A percentile compares a stretch with the other conserved stretches of the same genome.
Conservation (phyloP, 441 rosid genomes). For the Kokia cookei region DNA sequence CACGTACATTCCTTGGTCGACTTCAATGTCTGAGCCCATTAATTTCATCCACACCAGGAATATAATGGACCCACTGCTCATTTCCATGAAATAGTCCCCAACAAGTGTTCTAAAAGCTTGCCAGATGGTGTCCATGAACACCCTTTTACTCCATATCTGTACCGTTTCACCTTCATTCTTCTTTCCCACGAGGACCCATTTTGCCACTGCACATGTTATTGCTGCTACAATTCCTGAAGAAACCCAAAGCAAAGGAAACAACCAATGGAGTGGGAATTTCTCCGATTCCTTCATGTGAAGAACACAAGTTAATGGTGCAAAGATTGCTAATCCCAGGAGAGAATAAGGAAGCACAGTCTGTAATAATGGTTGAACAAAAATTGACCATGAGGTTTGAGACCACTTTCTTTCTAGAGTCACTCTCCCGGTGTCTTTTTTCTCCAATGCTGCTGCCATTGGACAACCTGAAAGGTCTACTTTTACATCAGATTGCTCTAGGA, state of each 20-base stretch:
- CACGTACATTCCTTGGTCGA: constrained; percentile 40
- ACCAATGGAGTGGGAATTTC: constrained; percentile 29
- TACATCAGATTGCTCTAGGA: constrained; percentile 63
- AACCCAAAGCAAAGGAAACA: constrained; percentile 48
- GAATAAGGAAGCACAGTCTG: constrained; percentile 55
- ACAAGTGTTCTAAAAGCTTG: constrained; percentile 54
- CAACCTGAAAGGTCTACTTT: constrained; percentile 62
- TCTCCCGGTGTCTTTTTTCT: constrained; percentile 18
- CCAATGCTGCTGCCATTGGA: constrained; percentile 47
- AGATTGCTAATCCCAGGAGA: constrained; percentile 34
- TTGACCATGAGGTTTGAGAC: constrained; percentile 45
- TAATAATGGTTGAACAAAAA: constrained; percentile 47
- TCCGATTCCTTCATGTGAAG: constrained; percentile 25
- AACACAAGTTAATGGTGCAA: constrained; percentile 26
- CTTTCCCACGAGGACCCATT: constrained; percentile 58
- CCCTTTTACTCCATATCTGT: constrained; percentile 48
- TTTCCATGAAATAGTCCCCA: constrained; percentile 61
- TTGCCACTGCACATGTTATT: constrained; percentile 37
- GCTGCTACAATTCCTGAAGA: constrained; percentile 40
- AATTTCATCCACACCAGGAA: constrained; percentile 47
- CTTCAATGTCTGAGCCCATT: constrained; percentile 49
- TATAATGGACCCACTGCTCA: constrained; percentile 38
- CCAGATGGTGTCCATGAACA: constrained; percentile 58
- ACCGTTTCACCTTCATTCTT: constrained; percentile 48
- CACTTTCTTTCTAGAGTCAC: constrained; percentile 47